Evolutionary conservation across 1,139 yeast species (phyloP).

Genomic region (Sugiyamaella sp.): DNA sequence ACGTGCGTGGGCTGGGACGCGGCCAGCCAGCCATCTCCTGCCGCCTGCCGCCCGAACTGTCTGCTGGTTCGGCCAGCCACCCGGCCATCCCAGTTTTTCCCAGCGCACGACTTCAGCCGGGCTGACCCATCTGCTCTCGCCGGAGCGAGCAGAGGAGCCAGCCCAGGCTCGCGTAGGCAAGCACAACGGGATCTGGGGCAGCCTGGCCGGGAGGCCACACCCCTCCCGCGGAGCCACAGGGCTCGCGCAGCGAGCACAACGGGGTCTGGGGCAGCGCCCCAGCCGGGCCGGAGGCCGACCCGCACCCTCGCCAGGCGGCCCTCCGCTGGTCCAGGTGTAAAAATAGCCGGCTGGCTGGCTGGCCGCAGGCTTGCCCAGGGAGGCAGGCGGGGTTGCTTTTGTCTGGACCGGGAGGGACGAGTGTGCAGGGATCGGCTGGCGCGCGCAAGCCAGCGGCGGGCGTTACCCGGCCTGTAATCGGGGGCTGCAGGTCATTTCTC

Average conservation of each 20-base stretch:
- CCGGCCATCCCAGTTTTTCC: not conserved
- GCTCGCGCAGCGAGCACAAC: not conserved
- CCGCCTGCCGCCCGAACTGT: not conserved
- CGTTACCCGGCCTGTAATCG: not conserved
- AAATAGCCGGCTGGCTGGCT: too few species aligned
- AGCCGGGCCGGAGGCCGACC: not conserved
- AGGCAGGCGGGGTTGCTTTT: not conserved
- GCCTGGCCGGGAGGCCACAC: too few species aligned
- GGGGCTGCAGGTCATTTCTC: not conserved
- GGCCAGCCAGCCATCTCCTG: not conserved
- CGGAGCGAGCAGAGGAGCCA: too few species aligned
- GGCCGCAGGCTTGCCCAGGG: too few species aligned
- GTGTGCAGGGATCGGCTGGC: not conserved
- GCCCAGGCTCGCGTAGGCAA: too few species aligned
- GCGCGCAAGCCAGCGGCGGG: not conserved
- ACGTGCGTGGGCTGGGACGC: not conserved
- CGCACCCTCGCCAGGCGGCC: not conserved
- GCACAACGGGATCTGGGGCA: too few species aligned
- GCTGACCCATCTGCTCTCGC: too few species aligned
- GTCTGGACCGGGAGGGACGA: not conserved
- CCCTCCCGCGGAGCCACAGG: too few species aligned
- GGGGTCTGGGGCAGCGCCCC: not conserved
- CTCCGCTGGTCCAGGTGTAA: too few species aligned
- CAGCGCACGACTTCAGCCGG: too few species aligned
- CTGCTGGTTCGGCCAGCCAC: not conserved